Percentiles rank a stretch among this genome's conserved stretches.
Evolutionary conservation across 2,329 filamentous ascomycete species (phyloP).

Genomic region (Colletotrichum shisoi): DNA sequence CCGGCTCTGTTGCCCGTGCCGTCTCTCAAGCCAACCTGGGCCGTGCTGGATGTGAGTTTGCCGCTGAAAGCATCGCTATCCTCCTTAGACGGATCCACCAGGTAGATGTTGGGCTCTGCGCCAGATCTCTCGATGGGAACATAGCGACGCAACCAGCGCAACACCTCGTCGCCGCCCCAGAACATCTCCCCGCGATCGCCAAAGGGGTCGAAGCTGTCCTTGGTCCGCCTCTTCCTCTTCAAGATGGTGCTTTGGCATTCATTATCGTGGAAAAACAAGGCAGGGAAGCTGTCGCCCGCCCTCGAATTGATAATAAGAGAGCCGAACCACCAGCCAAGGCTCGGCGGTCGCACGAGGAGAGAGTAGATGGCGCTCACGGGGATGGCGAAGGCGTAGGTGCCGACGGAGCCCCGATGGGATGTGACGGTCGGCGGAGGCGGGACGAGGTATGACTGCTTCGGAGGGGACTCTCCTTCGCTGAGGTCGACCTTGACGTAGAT

Average conservation of each 20-base stretch:
- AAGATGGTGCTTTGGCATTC: conserved; percentile 96
- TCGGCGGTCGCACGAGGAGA: conserved; percentile 87
- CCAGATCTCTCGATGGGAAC: conserved; percentile 81
- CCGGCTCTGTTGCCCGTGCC: conserved; percentile 41
- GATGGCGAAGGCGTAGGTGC: conserved; percentile 89
- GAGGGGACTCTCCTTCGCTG: conserved; percentile 79
- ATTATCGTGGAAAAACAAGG: conserved; percentile 95
- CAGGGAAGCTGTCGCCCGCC: conserved; percentile 90
- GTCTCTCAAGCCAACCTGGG: conserved; percentile 54
- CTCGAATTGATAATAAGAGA: conserved; percentile 92
- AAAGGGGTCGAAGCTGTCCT: conserved; percentile 90
- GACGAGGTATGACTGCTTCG: conserved; percentile 87
- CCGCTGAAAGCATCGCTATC: conserved; percentile 83
- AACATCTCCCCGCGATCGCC: conserved; percentile 86
- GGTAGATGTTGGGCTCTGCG: conserved; percentile 88
- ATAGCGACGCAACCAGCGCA: conserved; percentile 89
- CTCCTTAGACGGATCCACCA: conserved; percentile 85
- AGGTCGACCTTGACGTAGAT: conserved; percentile 97
- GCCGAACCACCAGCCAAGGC: conserved; percentile 97
- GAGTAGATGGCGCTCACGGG: conserved; percentile 92
- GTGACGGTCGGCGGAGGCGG: conserved; percentile 89
- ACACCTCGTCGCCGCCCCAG: conserved; percentile 95
- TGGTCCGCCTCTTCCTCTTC: conserved; percentile 85
- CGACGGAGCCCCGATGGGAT: conserved; percentile 72
- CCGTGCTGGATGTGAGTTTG: conserved; percentile 61